Evolutionary conservation across 352 stramenopile genomes (phyloP).

Genomic region (Phytophthora foliorum): DNA sequence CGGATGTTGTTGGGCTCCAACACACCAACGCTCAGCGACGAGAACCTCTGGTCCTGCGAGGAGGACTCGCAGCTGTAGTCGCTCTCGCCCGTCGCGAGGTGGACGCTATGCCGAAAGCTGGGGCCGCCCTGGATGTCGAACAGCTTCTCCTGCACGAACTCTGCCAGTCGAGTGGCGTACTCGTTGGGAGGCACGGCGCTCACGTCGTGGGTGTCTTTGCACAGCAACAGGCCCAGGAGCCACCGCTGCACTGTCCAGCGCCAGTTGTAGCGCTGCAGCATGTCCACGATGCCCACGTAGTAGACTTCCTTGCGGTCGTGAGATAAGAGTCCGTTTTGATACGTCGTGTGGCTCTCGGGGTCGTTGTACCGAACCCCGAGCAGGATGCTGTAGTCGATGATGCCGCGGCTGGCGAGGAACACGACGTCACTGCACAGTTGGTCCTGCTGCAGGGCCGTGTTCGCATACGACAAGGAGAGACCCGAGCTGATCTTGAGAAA

Average conservation of each 20-base stretch:
- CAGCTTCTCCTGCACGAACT: conserved; percentile 78
- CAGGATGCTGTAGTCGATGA: conserved; percentile 90
- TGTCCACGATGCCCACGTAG: conserved; percentile 84
- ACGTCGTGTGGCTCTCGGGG: conserved; percentile 30
- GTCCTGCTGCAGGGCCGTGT: conserved; percentile 56
- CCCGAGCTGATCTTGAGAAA: conserved; percentile 81
- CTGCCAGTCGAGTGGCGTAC: conserved; percentile 74
- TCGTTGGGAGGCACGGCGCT: conserved; percentile 78
- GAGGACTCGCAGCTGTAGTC: conserved; percentile 31
- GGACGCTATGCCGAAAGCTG: conserved; percentile 26
- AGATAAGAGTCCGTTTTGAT: conserved; percentile 56
- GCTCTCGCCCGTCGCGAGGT: conserved; percentile 16
- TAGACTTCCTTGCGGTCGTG: conserved; percentile 71
- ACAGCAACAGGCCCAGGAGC: conserved; percentile 74
- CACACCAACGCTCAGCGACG: conserved; percentile 23
- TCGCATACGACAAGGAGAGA: conserved; percentile 59
- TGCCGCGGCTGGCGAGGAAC: conserved; percentile 83
- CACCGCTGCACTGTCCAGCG: conserved; percentile 86
- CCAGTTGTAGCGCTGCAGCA: conserved; percentile 90
- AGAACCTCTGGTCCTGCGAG: conserved; percentile 25
- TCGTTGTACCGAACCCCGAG: conserved; percentile 72
- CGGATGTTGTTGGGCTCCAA: conserved; percentile 27
- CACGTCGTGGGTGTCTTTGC: conserved; percentile 87
- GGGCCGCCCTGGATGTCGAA: conserved; percentile 64
- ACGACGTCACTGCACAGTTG: conserved; percentile 86